Base-by-base conservation (phyloP, 192 early-diverging fungal genomes). In the Fimicolochytrium jonesii region DNA sequence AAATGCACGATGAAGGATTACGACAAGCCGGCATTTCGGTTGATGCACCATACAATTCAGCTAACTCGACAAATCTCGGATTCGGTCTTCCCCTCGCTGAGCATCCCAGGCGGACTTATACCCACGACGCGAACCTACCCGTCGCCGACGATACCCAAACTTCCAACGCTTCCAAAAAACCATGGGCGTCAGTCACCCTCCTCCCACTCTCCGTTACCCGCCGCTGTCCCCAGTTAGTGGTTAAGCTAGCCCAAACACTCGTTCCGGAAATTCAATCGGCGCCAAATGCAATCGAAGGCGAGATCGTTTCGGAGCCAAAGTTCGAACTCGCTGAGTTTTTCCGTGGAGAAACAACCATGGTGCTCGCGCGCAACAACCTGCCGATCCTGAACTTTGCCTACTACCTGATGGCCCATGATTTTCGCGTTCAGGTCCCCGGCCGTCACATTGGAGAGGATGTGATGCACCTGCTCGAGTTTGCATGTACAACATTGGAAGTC, bases 311-410 rank as follows among this genome's bases (percentile, higher is more conserved):
- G 23, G 10, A 48, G 9, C 46, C 46, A 23, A 34, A 28, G 20
- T 2, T 37, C 18, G 54, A 56, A 13, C 15, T 56, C 11, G 32
- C 15, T 18, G n/a, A 56, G 7, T 13, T 49, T 50, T 64, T 64
- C 47, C 50, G 36, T 13, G 44, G 11, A 15, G 18, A 18, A 18
- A 15, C 50, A 1, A 31, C 28, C 20, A 66, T 66, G 64, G 47
- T 66, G 0, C n/a, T 66, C 10, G 15, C 23, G 2, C 33, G 53
- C 11, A 15, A 26, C 4, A 11, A 13, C 15, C 6, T 26, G 7
- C 46, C 53, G 7, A 17, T 66, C 20, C 11, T 58, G 36, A 66
- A 66, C 44, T 58, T 66, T 33, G 64, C 64, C 9, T 66, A 28
- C 43, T 66, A 39, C 31, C 55, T 66, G 20, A 6, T 66, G 43